phyloP scores from a whole-genome alignment of 2,329 filamentous ascomycete species.

The Xylariaceae sp. region DNA sequence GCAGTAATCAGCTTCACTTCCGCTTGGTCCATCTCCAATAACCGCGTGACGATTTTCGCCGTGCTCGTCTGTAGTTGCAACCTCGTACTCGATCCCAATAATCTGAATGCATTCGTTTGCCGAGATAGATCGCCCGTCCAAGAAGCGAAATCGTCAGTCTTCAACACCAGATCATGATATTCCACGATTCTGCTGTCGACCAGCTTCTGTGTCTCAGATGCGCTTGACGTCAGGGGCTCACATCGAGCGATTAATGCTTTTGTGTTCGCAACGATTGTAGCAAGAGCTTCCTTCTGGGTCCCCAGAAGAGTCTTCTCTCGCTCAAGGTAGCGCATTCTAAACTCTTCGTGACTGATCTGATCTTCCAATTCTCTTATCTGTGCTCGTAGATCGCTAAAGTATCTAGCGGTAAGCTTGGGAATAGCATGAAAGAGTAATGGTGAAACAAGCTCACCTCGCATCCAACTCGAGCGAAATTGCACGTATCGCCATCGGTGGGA shows the following conservation, averaged over 20 bases:
- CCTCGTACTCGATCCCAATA: neutral
- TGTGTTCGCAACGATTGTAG: neutral
- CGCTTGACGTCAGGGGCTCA: neutral
- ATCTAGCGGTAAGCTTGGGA: neutral
- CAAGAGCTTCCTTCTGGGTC: neutral
- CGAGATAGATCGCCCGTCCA: neutral
- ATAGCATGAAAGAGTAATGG: neutral
- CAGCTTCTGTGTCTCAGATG: neutral
- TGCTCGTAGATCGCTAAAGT: neutral
- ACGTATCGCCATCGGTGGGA: neutral
- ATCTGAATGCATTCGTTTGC: neutral
- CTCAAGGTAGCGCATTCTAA: neutral
- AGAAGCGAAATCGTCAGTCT: neutral
- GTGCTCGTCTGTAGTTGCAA: neutral
- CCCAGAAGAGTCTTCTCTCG: neutral
- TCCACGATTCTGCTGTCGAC: neutral
- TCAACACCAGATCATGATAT: neutral
- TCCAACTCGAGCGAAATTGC: neutral
- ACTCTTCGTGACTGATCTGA: neutral
- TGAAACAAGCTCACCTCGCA: neutral
- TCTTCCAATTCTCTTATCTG: neutral
- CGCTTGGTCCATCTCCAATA: neutral
- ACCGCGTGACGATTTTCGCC: neutral
- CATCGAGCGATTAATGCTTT: neutral
- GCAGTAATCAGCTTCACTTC: slow-evolving; percentile 1